Evolutionary conservation across 192 early-diverging fungal species (phyloP), one percentile per base, ranked within the genome.

Genomic region (Gryganskiella cystojenkinii): DNA sequence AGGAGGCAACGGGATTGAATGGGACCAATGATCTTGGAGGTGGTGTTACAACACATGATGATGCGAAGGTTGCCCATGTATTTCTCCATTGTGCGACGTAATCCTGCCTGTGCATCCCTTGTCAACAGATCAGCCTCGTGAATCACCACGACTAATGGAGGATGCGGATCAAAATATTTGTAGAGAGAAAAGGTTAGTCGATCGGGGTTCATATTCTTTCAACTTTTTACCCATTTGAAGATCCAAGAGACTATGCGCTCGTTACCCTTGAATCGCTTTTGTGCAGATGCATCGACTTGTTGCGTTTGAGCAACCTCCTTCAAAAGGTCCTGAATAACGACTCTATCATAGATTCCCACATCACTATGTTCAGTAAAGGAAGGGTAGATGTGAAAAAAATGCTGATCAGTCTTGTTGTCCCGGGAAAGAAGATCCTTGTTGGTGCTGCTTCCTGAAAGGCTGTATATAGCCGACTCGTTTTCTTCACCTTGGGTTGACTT

Each of bases 61-160:
- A 99, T 83, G 24, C 98, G 91, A 59, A 98, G 82, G 79, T 96
- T 98, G 58, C 71, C 74, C 88, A 94, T 95, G 80, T 99, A 99
- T 84, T 98, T 99, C 82, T 99, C 98, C 98, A 99, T 99, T 3
- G 98, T 99, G n/a, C 98, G 86, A 59, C 98, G 90, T 59, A 99
- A 87, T 27, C 92, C 97, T 34, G 95, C 92, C 82, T 99, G 98
- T 15, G 98, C 97, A 54, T 97, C 95, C 43, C 92, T 85, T 33
- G 90, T 89, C 56, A 99, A 85, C 46, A 82, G 65, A 72, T 99
- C 96, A 4, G 98, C 97, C 80, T 98, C 96, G 80, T 98, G 92
- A 56, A 99, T 86, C 24, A 99, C 89, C 6, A 99, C 94, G 4
- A 98, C 92, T 93, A 70, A 6, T 33, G 17, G 40, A 30, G 56